phyloP scores from a whole-genome alignment of 768 basidiomycete genomes.

The Leccinellum rugosiceps region DNA sequence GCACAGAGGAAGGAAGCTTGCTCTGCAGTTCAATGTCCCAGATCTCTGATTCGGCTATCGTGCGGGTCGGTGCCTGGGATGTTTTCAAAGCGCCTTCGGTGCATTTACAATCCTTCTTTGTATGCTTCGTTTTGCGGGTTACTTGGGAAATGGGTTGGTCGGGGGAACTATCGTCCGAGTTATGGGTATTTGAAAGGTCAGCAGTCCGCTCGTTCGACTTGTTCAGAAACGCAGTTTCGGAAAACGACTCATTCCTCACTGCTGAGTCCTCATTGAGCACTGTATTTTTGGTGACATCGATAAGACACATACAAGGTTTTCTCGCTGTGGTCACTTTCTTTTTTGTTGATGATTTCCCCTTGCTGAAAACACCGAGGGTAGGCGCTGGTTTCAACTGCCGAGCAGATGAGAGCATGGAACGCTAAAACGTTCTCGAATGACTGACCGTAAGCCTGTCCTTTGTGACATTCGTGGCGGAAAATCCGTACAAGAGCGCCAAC shows the following conservation, averaged over 20 bases:
- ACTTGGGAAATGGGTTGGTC: constrained; percentile 15
- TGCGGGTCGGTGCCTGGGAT: constrained; percentile 1
- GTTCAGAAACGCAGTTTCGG: constrained; percentile 46
- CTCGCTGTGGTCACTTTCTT: constrained; percentile 14
- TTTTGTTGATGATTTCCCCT: constrained; percentile 34
- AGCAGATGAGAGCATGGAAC: constrained; percentile 1
- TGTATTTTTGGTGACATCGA: background rate
- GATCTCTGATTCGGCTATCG: constrained; percentile 37
- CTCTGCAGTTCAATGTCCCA: constrained; percentile 56
- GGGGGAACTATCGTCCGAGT: constrained; percentile 10
- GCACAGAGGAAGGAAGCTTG: constrained; percentile 21
- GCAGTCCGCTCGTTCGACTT: constrained; percentile 14
- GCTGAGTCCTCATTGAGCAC: constrained; percentile 7
- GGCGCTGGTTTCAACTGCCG: constrained; percentile 29
- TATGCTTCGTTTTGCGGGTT: background rate
- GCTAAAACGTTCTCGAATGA: background rate
- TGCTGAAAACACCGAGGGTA: constrained; percentile 35
- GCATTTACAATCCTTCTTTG: background rate
- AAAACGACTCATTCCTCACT: constrained; percentile 34
- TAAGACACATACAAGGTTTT: constrained; percentile 12
- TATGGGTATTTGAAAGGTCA: constrained; percentile 4
- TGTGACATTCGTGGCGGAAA: constrained; percentile 36
- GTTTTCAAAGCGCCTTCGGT: background rate
- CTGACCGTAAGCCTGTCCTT: constrained; percentile 36
- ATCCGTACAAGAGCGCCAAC: constrained; percentile 36